phyloP scores from a whole-genome alignment of 2,329 filamentous ascomycete species.

The Malbranchea zuffiana region DNA sequence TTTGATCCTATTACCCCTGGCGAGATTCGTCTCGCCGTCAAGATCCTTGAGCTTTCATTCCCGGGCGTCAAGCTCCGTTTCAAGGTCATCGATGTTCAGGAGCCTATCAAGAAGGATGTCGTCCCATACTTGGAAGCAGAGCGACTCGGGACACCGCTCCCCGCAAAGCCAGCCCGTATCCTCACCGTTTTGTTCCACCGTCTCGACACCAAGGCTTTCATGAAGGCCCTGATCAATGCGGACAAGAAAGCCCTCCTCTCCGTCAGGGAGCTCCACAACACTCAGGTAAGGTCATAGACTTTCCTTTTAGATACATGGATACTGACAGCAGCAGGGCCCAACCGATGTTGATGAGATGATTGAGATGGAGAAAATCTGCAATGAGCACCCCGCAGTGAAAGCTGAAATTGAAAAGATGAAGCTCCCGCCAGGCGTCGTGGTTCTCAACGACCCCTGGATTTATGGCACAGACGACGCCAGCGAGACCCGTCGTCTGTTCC shows the following conservation, averaged over 20 bases:
- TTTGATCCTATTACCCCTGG: constrained; percentile 32
- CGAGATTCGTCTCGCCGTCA: constrained; percentile 32
- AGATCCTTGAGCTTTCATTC: constrained; percentile 28
- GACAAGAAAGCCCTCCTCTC: constrained; percentile 27
- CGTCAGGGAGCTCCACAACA: constrained; percentile 37
- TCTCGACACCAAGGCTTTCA: constrained; percentile 34
- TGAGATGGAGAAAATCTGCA: constrained; percentile 46
- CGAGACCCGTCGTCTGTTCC: constrained; percentile 30
- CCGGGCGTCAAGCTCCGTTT: constrained; percentile 35
- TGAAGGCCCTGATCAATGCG: constrained; percentile 32
- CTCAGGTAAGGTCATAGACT: constrained; percentile 27
- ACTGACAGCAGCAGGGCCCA: constrained; percentile 37
- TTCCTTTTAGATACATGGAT: neutral
- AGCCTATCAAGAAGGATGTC: constrained; percentile 50
- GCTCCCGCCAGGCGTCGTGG: constrained; percentile 45
- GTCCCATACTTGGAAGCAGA: constrained; percentile 55
- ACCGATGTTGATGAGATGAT: constrained; percentile 50
- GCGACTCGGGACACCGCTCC: constrained; percentile 40
- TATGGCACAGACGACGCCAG: constrained; percentile 44
- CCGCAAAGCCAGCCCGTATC: constrained; percentile 41
- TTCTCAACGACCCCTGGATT: constrained; percentile 58
- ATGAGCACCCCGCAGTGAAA: constrained; percentile 46
- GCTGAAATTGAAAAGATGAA: constrained; percentile 50
- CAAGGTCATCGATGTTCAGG: constrained; percentile 57
- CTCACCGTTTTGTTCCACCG: constrained; percentile 43